Evolutionary conservation across 441 rosid species (phyloP), one percentile per base, ranked within the genome.

Genomic region (Biscutella auriculata): DNA sequence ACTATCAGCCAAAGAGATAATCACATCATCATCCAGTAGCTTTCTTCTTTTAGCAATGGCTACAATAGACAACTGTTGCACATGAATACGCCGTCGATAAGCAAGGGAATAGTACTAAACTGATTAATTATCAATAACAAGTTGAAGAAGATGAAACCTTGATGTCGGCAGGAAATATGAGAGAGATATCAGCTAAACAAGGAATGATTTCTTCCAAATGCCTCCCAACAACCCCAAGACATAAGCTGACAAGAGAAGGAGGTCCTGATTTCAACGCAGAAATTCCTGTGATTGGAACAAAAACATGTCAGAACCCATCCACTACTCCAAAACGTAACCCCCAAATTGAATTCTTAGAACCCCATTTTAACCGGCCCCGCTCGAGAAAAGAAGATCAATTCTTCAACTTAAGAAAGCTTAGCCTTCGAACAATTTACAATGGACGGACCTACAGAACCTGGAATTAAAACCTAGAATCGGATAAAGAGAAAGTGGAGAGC

Each of bases 31-130:
- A 48, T 69, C 75, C 9, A 92, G 71, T 60, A 88, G 67, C 73
- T 70, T 79, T 59, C 86, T 80, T 76, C 98, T 88, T 73, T 83
- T 77, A 41, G 96, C 93, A 74, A 92, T 83, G 65, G 94, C 88
- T n/a, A 71, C 78, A 59, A 92, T 58, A 3, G 85, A 75, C 66
- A 80, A 72, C 96, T 88, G 71, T 41, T 52, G 39, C 52, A 51
- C 62, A 73, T 40, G 32, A 48, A 62, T 8, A 51, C 1, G 30
- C 35, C 35, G 27, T 40, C 8, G 63, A 53, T 62, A 25, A 70
- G 59, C 47, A 48, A 53, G 4, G 4, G 36, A 9, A 67, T 15
- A 15, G 49, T 42, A 11, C 3, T 35, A 41, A 43, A 57, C 44
- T 0, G 5, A 23, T 19, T 19, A 19, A 19, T 19, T 19, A 4